A percentile compares a stretch with the other conserved stretches of the same genome.
These are phyloP conservation scores for Claviceps sp. DNA, from an alignment of 2,329 filamentous ascomycete genomes.

Conservation along the genomic window DNA sequence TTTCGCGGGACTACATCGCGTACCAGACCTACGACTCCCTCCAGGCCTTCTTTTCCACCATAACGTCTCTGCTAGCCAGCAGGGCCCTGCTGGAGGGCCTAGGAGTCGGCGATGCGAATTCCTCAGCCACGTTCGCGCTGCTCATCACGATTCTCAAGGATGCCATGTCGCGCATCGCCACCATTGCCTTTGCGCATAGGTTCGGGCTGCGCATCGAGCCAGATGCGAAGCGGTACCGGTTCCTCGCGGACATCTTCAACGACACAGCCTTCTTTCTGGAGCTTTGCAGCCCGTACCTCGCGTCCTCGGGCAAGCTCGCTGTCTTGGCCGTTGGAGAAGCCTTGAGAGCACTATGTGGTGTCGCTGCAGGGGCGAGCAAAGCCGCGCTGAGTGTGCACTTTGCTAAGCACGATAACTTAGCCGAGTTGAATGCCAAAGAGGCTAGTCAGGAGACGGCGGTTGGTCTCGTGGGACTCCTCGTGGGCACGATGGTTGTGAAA, in stretches of 20 bases:
- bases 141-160: conserved; percentile 75
- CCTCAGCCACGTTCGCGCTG: conserved; percentile 67
- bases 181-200: conserved; percentile 73
- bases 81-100: conserved; percentile 67
- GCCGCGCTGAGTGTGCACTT: conserved; percentile 88
- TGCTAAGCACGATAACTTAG: conserved; percentile 72
- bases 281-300: conserved; percentile 62
- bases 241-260: conserved; percentile 80
- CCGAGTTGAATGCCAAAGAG: conserved; percentile 89
- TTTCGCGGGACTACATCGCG: conserved; percentile 71
- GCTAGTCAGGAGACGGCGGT: conserved; percentile 92
- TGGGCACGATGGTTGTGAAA: conserved; percentile 69
- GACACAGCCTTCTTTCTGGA: conserved; percentile 79
- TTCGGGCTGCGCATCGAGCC: conserved; percentile 75
- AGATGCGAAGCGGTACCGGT: conserved; percentile 81
- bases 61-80: conserved; percentile 66
- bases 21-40: conserved; percentile 62
- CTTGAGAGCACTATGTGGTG: conserved; percentile 60
- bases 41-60: conserved; percentile 74
- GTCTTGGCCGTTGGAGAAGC: conserved; percentile 38
- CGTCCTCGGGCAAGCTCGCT: conserved; percentile 34
- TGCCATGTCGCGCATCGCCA: conserved; percentile 66
- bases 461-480: conserved; percentile 74
- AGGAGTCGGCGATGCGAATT: conserved; percentile 70
- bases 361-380: conserved; percentile 81